Evolutionary conservation across 106 monocot genomes (phyloP), one percentile per base, ranked within the genome.

Genomic region (Dactylorhiza incarnata): DNA sequence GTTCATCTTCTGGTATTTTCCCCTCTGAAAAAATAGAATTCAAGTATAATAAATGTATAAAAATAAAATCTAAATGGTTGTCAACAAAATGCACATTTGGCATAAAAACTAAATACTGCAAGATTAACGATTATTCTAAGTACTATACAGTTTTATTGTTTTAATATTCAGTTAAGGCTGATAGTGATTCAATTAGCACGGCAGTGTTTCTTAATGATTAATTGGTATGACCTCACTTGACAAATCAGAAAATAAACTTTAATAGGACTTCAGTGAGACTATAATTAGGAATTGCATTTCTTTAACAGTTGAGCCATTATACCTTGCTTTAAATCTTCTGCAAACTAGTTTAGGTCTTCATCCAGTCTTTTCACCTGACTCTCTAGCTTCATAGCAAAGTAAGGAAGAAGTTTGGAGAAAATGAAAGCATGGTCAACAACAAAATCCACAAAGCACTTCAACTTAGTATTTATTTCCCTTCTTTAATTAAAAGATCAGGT

Each of bases 271-370:
- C 37, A 37, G 37, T 37, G 6, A n/a, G 59, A 61, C 11, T 20
- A 16, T 20, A 15, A 61, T n/a, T 52, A 52, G 19, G 59, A 61
- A 20, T 6, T n/a, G 59, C 45, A 69, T 14, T 50, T 70, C 4
- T 50, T 13, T 8, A 56, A 12, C 68, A 44, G 58, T 19, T 43
- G 7, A n/a, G 23, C 48, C 19, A 10, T 25, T 49, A 50, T 70
- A 99, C 97, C 97, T 87, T 99, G 94, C 83, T 99, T 99, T 80
- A 99, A 83, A 84, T 99, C 91, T 80, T 99, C 94, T 37, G 94
- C 94, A 87, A 99, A 99, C 67, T 99, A 87, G 66, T 83, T 87
- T 50, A 99, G 76, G 61, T 99, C 97, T 74, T 99, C 97, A 84
- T 93, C 91, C 53, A 99, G 89, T 61, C 97, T 82, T 77, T 99